A percentile compares a stretch with the other conserved stretches of the same genome.
Evolutionary conservation across 768 basidiomycete genomes (phyloP).

Genomic region (Galerina marginata): DNA sequence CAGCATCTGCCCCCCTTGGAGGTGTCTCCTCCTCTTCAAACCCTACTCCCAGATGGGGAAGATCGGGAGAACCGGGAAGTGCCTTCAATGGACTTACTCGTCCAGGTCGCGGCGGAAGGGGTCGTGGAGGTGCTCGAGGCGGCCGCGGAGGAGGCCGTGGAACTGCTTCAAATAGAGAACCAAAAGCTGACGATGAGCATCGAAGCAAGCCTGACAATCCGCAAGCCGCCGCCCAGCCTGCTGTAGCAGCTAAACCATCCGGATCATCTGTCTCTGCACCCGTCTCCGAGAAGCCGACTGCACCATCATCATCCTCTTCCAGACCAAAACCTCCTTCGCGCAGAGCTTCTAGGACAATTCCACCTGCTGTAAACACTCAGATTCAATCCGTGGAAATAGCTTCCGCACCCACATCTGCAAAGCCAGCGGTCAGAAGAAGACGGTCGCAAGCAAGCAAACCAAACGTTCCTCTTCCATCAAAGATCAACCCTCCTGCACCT

Average conservation of each 20-base stretch:
- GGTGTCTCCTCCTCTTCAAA: slow-evolving; percentile 33
- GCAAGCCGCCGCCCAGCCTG: background rate
- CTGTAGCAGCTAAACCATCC: slow-evolving; percentile 4
- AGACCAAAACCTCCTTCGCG: slow-evolving; percentile 40
- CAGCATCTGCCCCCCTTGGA: slow-evolving; percentile 31
- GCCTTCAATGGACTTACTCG: slow-evolving; percentile 51
- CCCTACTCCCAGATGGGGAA: slow-evolving; percentile 48
- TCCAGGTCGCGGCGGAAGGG: slow-evolving; percentile 40
- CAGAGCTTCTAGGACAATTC: slow-evolving; percentile 37
- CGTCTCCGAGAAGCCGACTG: slow-evolving; percentile 30
- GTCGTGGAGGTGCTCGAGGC: slow-evolving; percentile 37
- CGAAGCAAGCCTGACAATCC: slow-evolving; percentile 17
- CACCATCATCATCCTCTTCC: slow-evolving; percentile 23
- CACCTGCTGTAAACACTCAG: slow-evolving; percentile 31
- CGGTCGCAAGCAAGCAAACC: slow-evolving; percentile 49
- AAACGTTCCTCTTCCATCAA: slow-evolving; percentile 29
- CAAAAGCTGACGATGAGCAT: slow-evolving; percentile 18
- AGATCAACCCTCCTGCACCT: slow-evolving; percentile 37
- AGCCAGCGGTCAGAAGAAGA: slow-evolving; percentile 52
- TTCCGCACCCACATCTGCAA: slow-evolving; percentile 37
- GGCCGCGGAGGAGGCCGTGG: slow-evolving; percentile 37
- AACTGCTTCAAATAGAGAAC: slow-evolving; percentile 22
- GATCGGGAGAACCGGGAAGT: slow-evolving; percentile 50
- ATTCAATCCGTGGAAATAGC: slow-evolving; percentile 25
- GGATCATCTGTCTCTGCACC: slow-evolving; percentile 16